These are phyloP conservation scores for Knufia petricola DNA, from an alignment of 2,329 filamentous ascomycete genomes.

Conservation along the genomic window DNA sequence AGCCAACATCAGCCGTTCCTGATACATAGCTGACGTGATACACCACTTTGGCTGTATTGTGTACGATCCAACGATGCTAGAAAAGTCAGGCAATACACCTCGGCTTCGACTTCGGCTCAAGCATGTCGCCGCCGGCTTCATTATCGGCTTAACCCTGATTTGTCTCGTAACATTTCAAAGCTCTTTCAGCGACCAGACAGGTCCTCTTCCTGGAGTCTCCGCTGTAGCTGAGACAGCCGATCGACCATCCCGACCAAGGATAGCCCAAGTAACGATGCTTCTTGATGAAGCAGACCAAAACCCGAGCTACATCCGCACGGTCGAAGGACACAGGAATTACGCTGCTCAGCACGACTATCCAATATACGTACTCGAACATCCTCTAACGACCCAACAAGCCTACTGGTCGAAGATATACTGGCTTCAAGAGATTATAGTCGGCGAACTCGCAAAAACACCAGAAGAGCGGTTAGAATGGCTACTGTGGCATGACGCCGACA, in stretches of 20 bases:
- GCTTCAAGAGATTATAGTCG: constrained; percentile 24
- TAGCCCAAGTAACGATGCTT: constrained; percentile 5
- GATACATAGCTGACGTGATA: too few relatives aligned
- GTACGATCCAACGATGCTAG: too few relatives aligned
- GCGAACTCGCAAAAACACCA: constrained; percentile 27
- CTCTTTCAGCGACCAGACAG: too few relatives aligned
- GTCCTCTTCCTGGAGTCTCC: too few relatives aligned
- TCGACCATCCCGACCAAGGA: not conserved
- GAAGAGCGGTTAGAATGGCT: constrained; percentile 29
- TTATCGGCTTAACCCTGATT: too few relatives aligned
- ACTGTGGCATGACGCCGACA: constrained; percentile 29
- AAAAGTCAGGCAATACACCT: too few relatives aligned
- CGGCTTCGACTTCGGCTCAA: too few relatives aligned
- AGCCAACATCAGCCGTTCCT: too few relatives aligned
- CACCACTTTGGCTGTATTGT: too few relatives aligned
- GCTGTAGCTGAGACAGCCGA: too few relatives aligned
- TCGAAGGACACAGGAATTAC: not conserved
- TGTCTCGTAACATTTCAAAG: too few relatives aligned
- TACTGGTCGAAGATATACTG: constrained; percentile 21
- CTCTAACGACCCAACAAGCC: not conserved
- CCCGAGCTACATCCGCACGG: not conserved
- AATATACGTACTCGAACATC: not conserved
- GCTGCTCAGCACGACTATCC: not conserved
- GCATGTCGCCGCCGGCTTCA: too few relatives aligned
- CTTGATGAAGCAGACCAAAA: not conserved